A percentile compares a stretch with the other conserved stretches of the same genome.
phyloP scores from a whole-genome alignment of 2,329 filamentous ascomycete species.

The Berkeleyomyces basicola region DNA sequence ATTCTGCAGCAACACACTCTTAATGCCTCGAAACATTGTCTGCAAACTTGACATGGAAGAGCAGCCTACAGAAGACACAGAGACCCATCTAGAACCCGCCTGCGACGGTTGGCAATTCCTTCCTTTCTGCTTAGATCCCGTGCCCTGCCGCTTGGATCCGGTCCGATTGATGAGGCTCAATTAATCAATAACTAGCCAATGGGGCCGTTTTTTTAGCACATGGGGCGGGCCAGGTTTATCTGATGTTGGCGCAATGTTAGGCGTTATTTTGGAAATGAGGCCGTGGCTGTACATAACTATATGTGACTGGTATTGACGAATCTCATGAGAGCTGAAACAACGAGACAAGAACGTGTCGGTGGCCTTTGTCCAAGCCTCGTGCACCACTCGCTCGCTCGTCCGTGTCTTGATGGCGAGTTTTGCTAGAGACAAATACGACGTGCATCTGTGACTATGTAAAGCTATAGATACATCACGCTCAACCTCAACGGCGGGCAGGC shows the following conservation, averaged over 20 bases:
- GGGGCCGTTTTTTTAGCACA: background rate
- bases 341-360: background rate
- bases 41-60: background rate
- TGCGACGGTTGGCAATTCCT: too few relatives aligned
- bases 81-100: too few relatives aligned
- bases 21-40: background rate
- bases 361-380: background rate
- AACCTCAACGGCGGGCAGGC: background rate
- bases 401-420: background rate
- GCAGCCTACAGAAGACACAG: background rate
- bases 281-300: too few relatives aligned
- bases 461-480: too few relatives aligned
- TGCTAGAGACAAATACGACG: background rate
- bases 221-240: background rate
- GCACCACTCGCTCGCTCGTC: background rate
- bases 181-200: background rate
- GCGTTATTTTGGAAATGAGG: background rate
- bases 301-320: too few relatives aligned
- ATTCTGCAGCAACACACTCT: too few relatives aligned
- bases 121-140: background rate
- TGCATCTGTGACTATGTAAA: too few relatives aligned
- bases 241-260: background rate
- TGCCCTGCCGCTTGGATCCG: background rate
- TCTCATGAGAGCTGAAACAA: background rate
- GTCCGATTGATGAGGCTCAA: background rate